These are phyloP conservation scores for Blattamonas nauphoetae DNA, from an alignment of 78 protist genomes.

Conservation along the genomic window DNA sequence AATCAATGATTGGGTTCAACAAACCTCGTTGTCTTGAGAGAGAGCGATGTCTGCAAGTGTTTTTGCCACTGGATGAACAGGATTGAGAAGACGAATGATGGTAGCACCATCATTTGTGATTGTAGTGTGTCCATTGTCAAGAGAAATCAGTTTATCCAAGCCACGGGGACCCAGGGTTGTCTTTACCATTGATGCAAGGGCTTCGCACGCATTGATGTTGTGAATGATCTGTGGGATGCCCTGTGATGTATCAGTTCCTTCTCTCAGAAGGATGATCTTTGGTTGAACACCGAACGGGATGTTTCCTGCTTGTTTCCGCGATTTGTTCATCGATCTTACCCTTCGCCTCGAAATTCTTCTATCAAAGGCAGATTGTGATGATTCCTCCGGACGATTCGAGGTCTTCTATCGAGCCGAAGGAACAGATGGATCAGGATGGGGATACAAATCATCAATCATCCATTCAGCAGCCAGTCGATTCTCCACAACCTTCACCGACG, in stretches of 20 bases:
- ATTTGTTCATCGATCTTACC: too few species aligned
- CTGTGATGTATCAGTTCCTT: conserved; percentile 97
- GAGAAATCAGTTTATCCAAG: conserved; percentile 61
- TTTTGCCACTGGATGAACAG: conserved; percentile 98
- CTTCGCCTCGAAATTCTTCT: too few species aligned
- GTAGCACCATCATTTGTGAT: conserved; percentile 99
- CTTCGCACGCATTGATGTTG: conserved; percentile 93
- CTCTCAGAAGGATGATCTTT: conserved; percentile 82
- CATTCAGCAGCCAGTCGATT: too few species aligned
- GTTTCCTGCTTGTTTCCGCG: too few species aligned
- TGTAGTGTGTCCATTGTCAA: conserved; percentile 42
- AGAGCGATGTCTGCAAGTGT: conserved; percentile 94
- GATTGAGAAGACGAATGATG: conserved; percentile 88
- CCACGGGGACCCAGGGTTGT: conserved; percentile 82
- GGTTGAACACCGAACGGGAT: conserved; percentile 40
- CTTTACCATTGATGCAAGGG: conserved; percentile 58
- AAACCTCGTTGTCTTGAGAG: conserved; percentile 91
- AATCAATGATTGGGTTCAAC: conserved; percentile 4
- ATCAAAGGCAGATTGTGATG: too few species aligned
- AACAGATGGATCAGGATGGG: too few species aligned
- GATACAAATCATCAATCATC: too few species aligned
- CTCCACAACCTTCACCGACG: too few species aligned
- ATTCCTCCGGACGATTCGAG: too few species aligned
- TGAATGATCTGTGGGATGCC: conserved; percentile 89
- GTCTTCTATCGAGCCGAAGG: too few species aligned